phyloP scores from a whole-genome alignment of 1,284 basidiomycete species.

The Flammula alnicola region DNA sequence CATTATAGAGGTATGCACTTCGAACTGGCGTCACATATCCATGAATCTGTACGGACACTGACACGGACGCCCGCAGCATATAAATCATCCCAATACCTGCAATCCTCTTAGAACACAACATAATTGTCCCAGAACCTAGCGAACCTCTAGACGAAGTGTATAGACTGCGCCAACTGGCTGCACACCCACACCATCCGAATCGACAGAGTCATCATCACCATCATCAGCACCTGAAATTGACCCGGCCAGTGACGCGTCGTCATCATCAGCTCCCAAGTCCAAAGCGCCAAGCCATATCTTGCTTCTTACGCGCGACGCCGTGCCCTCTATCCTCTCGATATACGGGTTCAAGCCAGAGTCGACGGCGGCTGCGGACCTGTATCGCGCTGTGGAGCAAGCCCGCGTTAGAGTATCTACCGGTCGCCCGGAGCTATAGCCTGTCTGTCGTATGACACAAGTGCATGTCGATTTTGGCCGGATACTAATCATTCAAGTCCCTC shows the following conservation, averaged over 20 bases:
- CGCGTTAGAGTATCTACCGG: conserved; percentile 31
- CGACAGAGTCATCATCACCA: conserved; percentile 1
- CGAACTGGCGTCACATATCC: not conserved
- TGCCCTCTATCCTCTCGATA: conserved; percentile 52
- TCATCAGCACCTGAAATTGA: conserved; percentile 9
- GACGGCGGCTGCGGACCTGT: conserved; percentile 54
- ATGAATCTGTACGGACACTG: no score
- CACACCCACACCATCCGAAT: conserved; percentile 3
- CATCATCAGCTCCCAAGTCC: not conserved
- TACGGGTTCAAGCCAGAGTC: conserved; percentile 48
- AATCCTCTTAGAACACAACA: conserved; percentile 57
- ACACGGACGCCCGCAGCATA: conserved; percentile 60
- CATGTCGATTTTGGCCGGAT: not conserved
- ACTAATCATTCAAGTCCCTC: no score
- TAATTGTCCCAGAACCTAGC: conserved; percentile 59
- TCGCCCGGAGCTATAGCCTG: not conserved
- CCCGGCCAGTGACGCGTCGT: conserved; percentile 8
- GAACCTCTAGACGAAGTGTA: conserved; percentile 64
- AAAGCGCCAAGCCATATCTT: conserved; percentile 29
- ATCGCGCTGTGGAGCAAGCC: conserved; percentile 69
- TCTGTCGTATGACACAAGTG: not conserved
- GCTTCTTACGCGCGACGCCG: conserved; percentile 57
- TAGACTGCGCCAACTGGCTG: conserved; percentile 37
- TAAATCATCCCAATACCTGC: conserved; percentile 72
- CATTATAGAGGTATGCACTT: conserved; percentile 71